A percentile compares a stretch with the other conserved stretches of the same genome.
Conservation (phyloP, 2,329 filamentous ascomycete genomes). For the Fusarium sp. region DNA sequence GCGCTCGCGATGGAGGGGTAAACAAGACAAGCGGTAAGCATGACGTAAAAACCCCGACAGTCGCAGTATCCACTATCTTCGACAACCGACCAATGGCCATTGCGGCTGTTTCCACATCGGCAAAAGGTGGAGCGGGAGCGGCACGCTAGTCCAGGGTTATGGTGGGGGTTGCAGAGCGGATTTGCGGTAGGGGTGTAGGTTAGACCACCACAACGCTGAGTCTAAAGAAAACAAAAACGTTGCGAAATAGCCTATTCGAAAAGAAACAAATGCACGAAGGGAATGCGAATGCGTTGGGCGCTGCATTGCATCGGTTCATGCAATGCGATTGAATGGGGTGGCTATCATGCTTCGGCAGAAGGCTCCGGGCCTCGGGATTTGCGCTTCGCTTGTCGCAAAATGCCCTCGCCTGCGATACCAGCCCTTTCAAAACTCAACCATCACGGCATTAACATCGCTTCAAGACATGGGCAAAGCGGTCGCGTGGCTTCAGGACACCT, state of each 20-base stretch:
- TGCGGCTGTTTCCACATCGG: slow-evolving; percentile 29
- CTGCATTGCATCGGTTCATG: background rate
- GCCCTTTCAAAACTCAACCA: background rate
- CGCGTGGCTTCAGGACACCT: slow-evolving; percentile 4
- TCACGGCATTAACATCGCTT: background rate
- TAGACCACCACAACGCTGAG: slow-evolving; percentile 11
- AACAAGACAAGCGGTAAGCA: slow-evolving; percentile 25
- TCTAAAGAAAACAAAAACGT: background rate
- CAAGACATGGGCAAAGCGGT: slow-evolving; percentile 11
- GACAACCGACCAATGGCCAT: slow-evolving; percentile 32
- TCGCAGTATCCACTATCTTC: slow-evolving; percentile 7
- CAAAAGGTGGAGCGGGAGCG: slow-evolving; percentile 38
- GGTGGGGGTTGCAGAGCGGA: slow-evolving; percentile 27
- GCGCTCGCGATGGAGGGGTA: slow-evolving; percentile 37
- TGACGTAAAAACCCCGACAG: slow-evolving; percentile 36
- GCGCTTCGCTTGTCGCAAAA: slow-evolving; percentile 24
- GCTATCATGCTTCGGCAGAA: background rate
- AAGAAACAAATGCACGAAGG: background rate
- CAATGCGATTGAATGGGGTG: background rate
- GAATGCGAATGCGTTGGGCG: background rate
- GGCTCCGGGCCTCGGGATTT: slow-evolving; percentile 7
- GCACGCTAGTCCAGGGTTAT: slow-evolving; percentile 30
- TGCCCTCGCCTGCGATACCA: slow-evolving; percentile 11
- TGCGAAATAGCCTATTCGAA: slow-evolving; percentile 1
- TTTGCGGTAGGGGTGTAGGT: slow-evolving; percentile 38